A percentile compares a stretch with the other conserved stretches of the same genome.
These are phyloP conservation scores for Piedraia hortae DNA, from an alignment of 2,329 filamentous ascomycete species.

Conservation along the genomic window DNA sequence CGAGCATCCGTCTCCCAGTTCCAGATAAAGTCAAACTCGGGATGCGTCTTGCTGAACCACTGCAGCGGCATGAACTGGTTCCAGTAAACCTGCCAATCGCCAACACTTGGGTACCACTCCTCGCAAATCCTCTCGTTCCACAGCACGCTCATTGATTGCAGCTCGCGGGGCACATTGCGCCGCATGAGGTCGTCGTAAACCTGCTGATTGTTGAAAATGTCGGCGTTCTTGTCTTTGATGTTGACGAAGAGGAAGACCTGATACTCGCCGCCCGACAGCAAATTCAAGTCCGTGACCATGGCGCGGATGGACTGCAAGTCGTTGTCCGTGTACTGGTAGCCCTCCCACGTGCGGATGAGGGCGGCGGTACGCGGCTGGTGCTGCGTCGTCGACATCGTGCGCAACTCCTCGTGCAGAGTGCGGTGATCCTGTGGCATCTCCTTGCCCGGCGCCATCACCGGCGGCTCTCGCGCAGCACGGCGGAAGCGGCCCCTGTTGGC, in stretches of 20 bases:
- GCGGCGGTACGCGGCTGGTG: constrained; percentile 19
- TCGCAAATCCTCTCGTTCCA: constrained; percentile 35
- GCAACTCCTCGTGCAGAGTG: constrained; percentile 1
- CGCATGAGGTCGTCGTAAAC: constrained; percentile 32
- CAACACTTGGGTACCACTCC: constrained; percentile 22
- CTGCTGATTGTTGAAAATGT: constrained; percentile 30
- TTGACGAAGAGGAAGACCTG: constrained; percentile 22
- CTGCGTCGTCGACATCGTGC: constrained; percentile 1
- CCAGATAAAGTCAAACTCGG: constrained; percentile 54
- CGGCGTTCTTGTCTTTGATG: constrained; percentile 24
- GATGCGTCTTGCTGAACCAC: constrained; percentile 47
- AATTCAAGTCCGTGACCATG: constrained; percentile 19
- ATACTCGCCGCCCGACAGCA: constrained; percentile 21
- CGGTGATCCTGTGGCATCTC: constrained; percentile 4
- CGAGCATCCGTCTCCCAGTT: constrained; percentile 71
- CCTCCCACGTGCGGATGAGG: constrained; percentile 20
- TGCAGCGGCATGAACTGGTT: constrained; percentile 46
- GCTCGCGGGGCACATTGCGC: constrained; percentile 38
- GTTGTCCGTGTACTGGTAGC: constrained; percentile 20
- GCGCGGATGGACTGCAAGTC: constrained; percentile 19
- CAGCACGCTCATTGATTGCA: constrained; percentile 40
- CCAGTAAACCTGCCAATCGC: constrained; percentile 23
- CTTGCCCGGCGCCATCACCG: constrained; percentile 5
- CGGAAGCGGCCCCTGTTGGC: constrained; percentile 36
- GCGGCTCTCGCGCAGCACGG: constrained; percentile 14